Percentiles rank a stretch among this genome's conserved stretches.
Evolutionary conservation across 257 asterid genomes (phyloP).

Genomic region (Penstemon davidsonii): DNA sequence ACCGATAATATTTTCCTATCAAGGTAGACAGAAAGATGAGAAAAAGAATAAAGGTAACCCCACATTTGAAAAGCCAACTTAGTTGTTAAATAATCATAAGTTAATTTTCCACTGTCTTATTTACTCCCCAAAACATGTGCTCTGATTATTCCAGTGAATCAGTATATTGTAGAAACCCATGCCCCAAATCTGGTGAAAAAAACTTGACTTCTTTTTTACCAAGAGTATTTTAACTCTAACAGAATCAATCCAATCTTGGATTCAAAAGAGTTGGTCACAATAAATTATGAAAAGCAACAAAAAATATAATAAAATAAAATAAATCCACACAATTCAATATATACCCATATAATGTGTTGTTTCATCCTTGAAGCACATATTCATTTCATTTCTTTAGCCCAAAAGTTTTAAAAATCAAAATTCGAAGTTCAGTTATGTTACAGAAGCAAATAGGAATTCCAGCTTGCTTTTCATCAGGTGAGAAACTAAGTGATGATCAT

Average conservation of each 20-base stretch:
- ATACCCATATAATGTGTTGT: no score
- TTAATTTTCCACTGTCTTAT: constrained; percentile 37
- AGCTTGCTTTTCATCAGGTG: constrained; percentile 75
- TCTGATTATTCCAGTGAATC: constrained; percentile 41
- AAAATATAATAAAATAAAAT: not conserved
- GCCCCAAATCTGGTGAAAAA: constrained; percentile 65
- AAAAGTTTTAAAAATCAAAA: no score
- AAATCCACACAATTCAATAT: constrained; percentile 26
- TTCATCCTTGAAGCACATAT: no score
- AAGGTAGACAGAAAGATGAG: constrained; percentile 8
- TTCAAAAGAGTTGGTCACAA: constrained; percentile 56
- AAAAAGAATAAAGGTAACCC: not conserved
- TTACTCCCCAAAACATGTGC: constrained; percentile 41
- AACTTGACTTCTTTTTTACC: constrained; percentile 42
- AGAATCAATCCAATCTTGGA: constrained; percentile 54
- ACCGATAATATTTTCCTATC: constrained; percentile 5
- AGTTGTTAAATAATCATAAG: not conserved
- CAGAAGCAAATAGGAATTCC: constrained; percentile 81
- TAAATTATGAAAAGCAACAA: constrained; percentile 24
- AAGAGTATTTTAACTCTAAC: constrained; percentile 29
- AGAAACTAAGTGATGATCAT: constrained; percentile 52
- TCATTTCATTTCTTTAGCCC: no score
- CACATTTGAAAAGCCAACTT: constrained; percentile 19
- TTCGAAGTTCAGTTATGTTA: constrained; percentile 33
- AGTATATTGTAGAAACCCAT: constrained; percentile 43